phyloP scores from a whole-genome alignment of 2,329 filamentous ascomycete genomes.

The Colletotrichum endophyticum region DNA sequence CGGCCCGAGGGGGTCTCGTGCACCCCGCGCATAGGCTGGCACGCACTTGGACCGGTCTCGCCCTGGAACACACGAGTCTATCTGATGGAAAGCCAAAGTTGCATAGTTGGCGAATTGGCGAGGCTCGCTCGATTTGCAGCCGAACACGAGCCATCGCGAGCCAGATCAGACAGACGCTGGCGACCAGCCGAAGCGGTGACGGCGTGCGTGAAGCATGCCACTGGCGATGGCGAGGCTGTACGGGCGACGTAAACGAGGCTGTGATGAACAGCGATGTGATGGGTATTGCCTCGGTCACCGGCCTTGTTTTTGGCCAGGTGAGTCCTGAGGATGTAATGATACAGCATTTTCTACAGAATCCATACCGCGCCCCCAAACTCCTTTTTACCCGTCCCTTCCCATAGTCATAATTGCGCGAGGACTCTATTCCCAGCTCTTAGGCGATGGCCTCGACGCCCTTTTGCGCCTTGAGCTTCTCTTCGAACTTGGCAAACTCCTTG shows the following conservation, averaged over 20 bases:
- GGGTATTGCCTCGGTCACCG: constrained; percentile 11
- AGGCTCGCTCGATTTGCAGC: neutral
- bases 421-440: neutral
- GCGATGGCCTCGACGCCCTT: constrained; percentile 38
- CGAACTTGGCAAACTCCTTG: constrained; percentile 91
- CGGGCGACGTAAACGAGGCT: neutral
- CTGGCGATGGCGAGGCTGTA: neutral
- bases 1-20: neutral
- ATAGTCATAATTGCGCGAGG: neutral
- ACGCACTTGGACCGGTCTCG: neutral
- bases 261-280: neutral
- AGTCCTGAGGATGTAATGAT: neutral
- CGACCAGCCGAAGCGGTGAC: neutral
- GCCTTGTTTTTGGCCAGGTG: neutral
- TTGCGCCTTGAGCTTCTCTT: constrained; percentile 75
- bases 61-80: neutral
- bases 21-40: neutral
- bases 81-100: neutral
- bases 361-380: neutral
- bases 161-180: neutral
- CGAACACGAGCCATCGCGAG: neutral
- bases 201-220: neutral
- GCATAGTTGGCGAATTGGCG: neutral
- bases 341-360: constrained; percentile 6
- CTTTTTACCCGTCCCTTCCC: neutral